Base-by-base conservation (phyloP, 345 rosid genomes). In the Aquilaria malaccensis region DNA sequence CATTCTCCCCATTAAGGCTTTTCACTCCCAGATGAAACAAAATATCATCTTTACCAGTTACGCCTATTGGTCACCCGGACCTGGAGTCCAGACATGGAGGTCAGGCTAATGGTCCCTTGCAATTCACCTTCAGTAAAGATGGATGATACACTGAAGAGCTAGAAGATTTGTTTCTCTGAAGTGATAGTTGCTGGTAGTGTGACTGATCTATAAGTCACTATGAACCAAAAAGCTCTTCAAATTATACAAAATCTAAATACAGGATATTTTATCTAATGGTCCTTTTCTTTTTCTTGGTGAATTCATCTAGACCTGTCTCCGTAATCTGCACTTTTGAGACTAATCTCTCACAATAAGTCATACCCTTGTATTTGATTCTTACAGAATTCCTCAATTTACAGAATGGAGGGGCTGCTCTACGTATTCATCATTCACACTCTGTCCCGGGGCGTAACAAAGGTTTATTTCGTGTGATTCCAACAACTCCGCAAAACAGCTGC, bases 1-100 rank as follows among this genome's bases (percentile, higher is more conserved):
- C 85, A 22, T 64, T 79, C 68, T 87, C 94, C 43, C 67, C 87
- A 46, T 64, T 84, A 31, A 82, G 79, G 72, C 54, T 87, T 57
- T 75, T 93, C 68, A 70, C 85, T 37, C 80, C 87, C 4, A 79
- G 77, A 71, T 45, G 14, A 48, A 89, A 74, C 74, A 80, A 64
- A 61, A 63, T 91, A 41, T 81, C 83, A 60, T 89, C 96, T 11
- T 76, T 83, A 50, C 98, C 97, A 0, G 83, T 71, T 67, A 82
- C 87, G 43, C 96, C 88, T 9, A 67, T 70, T 55, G 68, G 84
- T 63, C 95, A 79, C 72, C 89, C 96, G n/a, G 87, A 87, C 74
- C 98, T 94, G 1, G 98, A 81, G 82, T 89, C 98, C n/a, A 73
- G 15, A 59, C 96, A 93, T 62, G 97, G 95, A 61, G 77, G 85